A percentile compares a stretch with the other conserved stretches of the same genome.
Conservation (phyloP, 2,329 filamentous ascomycete genomes). For the Hymenoscyphus fraxineus region DNA sequence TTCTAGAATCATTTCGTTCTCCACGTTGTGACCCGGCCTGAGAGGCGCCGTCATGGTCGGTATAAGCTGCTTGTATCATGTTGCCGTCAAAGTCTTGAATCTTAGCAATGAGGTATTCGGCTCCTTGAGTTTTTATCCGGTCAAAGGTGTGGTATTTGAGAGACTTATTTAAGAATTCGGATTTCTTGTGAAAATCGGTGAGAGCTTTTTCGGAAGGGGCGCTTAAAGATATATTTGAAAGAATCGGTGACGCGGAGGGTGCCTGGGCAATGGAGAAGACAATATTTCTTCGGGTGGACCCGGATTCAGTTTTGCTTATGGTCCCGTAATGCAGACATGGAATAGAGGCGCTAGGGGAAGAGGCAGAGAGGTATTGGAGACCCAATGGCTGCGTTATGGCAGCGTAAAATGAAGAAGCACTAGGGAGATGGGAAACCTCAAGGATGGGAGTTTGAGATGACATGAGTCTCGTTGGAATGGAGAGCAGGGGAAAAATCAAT, state of each 20-base stretch:
- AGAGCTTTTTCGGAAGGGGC: slow-evolving; percentile 64
- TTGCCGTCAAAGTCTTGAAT: slow-evolving; percentile 81
- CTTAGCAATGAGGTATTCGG: slow-evolving; percentile 41
- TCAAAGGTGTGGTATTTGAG: slow-evolving; percentile 11
- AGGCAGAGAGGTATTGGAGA: slow-evolving; percentile 60
- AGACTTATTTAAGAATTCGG: slow-evolving; percentile 32
- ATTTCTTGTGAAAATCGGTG: slow-evolving; percentile 61
- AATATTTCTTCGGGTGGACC: slow-evolving; percentile 22
- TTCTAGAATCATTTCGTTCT: slow-evolving; percentile 33
- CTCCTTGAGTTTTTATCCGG: slow-evolving; percentile 12
- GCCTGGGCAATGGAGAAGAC: slow-evolving; percentile 44
- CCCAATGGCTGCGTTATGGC: slow-evolving; percentile 74
- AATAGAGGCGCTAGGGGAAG: slow-evolving; percentile 15
- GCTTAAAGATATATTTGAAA: slow-evolving; percentile 55
- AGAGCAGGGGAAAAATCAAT: not conserved
- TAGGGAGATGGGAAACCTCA: slow-evolving; percentile 72
- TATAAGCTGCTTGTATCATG: slow-evolving; percentile 73
- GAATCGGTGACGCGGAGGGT: slow-evolving; percentile 42
- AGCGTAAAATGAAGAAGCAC: slow-evolving; percentile 80
- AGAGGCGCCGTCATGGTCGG: slow-evolving; percentile 3
- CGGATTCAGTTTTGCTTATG: slow-evolving; percentile 35
- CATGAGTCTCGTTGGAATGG: not conserved
- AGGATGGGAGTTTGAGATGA: slow-evolving; percentile 41
- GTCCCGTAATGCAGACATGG: slow-evolving; percentile 37
- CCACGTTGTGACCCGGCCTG: slow-evolving; percentile 10